Conservation (phyloP, 1,284 basidiomycete species). For the Puccinia brachypodii region DNA sequence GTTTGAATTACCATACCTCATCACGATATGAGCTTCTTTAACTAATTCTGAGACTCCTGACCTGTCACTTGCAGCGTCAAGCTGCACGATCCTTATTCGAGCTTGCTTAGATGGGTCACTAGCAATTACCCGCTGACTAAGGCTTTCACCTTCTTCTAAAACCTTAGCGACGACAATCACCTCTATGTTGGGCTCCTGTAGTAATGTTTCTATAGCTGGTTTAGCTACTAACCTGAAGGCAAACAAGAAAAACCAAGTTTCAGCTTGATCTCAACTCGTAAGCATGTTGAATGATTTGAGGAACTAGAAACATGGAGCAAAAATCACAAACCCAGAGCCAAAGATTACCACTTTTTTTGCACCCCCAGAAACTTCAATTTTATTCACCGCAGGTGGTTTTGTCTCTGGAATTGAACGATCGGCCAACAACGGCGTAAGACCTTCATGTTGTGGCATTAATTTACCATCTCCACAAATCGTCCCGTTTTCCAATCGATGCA, state of each 20-base stretch:
- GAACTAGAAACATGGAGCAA: background rate
- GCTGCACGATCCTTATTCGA: constrained; percentile 65
- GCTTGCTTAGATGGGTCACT: constrained; percentile 63
- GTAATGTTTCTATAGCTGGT: constrained; percentile 74
- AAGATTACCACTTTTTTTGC: constrained; percentile 39
- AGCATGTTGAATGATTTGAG: background rate
- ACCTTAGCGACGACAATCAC: constrained; percentile 56
- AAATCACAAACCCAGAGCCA: constrained; percentile 35
- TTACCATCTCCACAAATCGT: constrained; percentile 69
- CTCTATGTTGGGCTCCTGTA: constrained; percentile 56
- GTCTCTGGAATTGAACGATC: constrained; percentile 58
- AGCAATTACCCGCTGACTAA: constrained; percentile 64
- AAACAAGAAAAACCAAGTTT: constrained; percentile 72
- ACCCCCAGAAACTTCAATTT: background rate
- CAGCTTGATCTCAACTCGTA: background rate
- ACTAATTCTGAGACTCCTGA: constrained; percentile 64
- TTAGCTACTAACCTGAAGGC: constrained; percentile 89
- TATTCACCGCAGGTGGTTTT: background rate
- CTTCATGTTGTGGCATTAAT: constrained; percentile 64
- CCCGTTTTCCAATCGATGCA: constrained; percentile 65
- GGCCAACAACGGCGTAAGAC: constrained; percentile 65
- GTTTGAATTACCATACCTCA: constrained; percentile 61
- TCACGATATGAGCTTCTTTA: constrained; percentile 65
- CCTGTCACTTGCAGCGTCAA: constrained; percentile 67
- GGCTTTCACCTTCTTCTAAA: constrained; percentile 68